Evolutionary conservation across 495 filamentous ascomycete genomes (phyloP).

Genomic region (Thozetella sp.): DNA sequence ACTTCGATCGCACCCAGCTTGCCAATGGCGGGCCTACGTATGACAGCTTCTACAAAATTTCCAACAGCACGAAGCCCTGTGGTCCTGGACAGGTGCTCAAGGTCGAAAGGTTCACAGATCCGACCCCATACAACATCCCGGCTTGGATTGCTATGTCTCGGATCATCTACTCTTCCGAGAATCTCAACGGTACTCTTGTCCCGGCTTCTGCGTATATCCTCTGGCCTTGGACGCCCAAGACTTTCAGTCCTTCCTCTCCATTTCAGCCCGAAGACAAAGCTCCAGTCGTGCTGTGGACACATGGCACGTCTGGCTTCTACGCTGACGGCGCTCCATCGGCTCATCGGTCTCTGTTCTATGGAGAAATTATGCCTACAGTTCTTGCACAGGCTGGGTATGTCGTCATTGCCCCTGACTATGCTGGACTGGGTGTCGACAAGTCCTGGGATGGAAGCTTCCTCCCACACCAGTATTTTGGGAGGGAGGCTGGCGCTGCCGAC

Average conservation of each 20-base stretch:
- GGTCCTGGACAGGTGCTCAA: slow-evolving; percentile 32
- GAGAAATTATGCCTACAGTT: slow-evolving; percentile 39
- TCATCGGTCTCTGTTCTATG: slow-evolving; percentile 46
- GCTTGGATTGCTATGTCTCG: slow-evolving; percentile 42
- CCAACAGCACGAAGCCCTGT: slow-evolving; percentile 7
- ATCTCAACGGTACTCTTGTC: slow-evolving; percentile 43
- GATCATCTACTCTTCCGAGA: slow-evolving; percentile 48
- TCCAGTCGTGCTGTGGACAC: slow-evolving; percentile 53
- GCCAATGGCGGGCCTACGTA: slow-evolving; percentile 27
- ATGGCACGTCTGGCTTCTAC: slow-evolving; percentile 53
- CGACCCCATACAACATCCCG: slow-evolving; percentile 33
- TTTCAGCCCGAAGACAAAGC: slow-evolving; percentile 9
- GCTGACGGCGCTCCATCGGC: slow-evolving; percentile 44
- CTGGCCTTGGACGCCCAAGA: slow-evolving; percentile 44
- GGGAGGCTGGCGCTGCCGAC: slow-evolving; percentile 40
- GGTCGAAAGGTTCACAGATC: slow-evolving; percentile 33
- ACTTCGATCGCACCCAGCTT: slow-evolving; percentile 36
- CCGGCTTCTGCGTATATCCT: slow-evolving; percentile 55
- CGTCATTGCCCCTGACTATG: slow-evolving; percentile 59
- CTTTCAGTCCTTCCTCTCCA: neutral
- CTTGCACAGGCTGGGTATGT: slow-evolving; percentile 52
- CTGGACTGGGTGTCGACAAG: slow-evolving; percentile 50
- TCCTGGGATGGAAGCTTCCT: slow-evolving; percentile 32
- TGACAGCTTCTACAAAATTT: slow-evolving; percentile 27
- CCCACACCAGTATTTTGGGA: slow-evolving; percentile 40